These are phyloP conservation scores for Backusella morwellensis DNA, from an alignment of 192 early-diverging fungal genomes.

Conservation along the genomic window DNA sequence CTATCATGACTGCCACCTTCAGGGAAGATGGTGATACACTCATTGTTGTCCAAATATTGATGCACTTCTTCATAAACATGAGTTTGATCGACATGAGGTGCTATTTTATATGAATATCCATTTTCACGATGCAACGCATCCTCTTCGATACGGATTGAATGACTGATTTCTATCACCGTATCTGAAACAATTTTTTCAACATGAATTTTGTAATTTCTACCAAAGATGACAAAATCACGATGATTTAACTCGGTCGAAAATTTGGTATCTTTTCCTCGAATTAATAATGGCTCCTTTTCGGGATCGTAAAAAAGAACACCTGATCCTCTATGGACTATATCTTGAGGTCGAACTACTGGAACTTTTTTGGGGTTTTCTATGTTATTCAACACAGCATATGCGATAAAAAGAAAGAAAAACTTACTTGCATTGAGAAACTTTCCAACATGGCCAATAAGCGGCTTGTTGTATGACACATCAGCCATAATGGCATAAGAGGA, in stretches of 20 bases:
- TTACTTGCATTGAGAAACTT: slow-evolving; percentile 34
- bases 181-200: slow-evolving; percentile 80
- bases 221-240: slow-evolving; percentile 61
- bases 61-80: slow-evolving; percentile 82
- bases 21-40: slow-evolving; percentile 93
- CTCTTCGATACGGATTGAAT: slow-evolving; percentile 8
- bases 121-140: neutral
- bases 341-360: slow-evolving; percentile 91
- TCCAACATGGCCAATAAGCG: slow-evolving; percentile 28
- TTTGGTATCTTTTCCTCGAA: slow-evolving; percentile 64
- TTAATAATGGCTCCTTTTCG: slow-evolving; percentile 56
- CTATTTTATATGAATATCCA: slow-evolving; percentile 45
- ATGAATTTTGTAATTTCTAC: slow-evolving; percentile 52
- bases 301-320: slow-evolving; percentile 70
- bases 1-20: slow-evolving; percentile 97
- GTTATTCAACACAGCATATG: neutral
- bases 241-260: slow-evolving; percentile 71
- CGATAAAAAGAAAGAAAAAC: neutral
- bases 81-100: slow-evolving; percentile 84
- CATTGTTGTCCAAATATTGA: slow-evolving; percentile 60
- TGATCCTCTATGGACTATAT: slow-evolving; percentile 69
- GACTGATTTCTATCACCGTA: slow-evolving; percentile 63
- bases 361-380: slow-evolving; percentile 47
- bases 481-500: slow-evolving; percentile 27
- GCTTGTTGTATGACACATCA: slow-evolving; percentile 22